A percentile compares a stretch with the other conserved stretches of the same genome.
phyloP scores from a whole-genome alignment of 495 filamentous ascomycete species.

The Darksidea phi region DNA sequence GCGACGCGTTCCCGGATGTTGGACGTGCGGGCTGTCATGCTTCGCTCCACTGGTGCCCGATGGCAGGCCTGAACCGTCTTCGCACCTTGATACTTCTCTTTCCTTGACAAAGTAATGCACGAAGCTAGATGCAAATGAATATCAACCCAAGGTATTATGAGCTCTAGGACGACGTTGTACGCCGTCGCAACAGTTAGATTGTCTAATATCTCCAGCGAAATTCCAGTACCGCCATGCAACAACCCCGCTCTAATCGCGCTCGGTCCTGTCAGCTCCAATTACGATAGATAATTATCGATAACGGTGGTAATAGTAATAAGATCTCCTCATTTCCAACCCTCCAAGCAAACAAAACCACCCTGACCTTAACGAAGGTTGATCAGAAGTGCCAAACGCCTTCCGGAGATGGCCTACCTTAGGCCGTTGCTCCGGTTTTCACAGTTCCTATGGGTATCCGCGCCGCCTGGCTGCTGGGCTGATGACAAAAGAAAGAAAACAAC shows the following conservation, averaged over 20 bases:
- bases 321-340: background rate
- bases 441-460: conserved; percentile 15
- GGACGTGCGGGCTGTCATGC: conserved; percentile 1
- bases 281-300: conserved; percentile 14
- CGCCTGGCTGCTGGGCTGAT: conserved; percentile 4
- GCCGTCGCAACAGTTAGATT: conserved; percentile 15
- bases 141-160: background rate
- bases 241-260: background rate
- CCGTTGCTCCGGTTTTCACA: conserved; percentile 17
- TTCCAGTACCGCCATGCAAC: conserved; percentile 14
- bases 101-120: background rate
- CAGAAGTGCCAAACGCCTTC: conserved; percentile 11
- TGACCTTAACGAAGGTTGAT: background rate
- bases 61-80: background rate
- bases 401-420: background rate
- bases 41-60: background rate
- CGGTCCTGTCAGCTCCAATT: conserved; percentile 8
- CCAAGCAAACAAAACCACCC: background rate
- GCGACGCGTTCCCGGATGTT: conserved; percentile 1
- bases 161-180: background rate
- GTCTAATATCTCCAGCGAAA: conserved; percentile 5
- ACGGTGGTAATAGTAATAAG: conserved; percentile 2
- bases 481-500: conserved; percentile 12
- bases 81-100: background rate
- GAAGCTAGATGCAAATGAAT: background rate